Evolutionary conservation across 2,329 filamentous ascomycete species (phyloP), one percentile per base, ranked within the genome.

Genomic region (Colletotrichum sp.): DNA sequence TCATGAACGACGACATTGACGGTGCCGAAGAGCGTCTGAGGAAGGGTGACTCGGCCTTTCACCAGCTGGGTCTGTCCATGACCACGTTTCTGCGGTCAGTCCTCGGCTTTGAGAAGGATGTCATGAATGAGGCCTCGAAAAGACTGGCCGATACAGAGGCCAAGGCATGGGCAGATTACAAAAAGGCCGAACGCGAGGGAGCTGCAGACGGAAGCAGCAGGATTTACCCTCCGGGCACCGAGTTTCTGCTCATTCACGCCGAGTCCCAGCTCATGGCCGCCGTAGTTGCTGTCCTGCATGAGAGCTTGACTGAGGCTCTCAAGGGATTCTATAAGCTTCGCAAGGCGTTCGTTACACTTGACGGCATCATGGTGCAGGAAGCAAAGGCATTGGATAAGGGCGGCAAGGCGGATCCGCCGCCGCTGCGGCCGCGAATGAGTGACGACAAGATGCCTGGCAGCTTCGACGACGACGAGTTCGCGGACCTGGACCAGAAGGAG

Each of bases 291-390:
- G 95, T 99, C 18, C 87, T 99, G 80, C 98, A 98, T 79, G 97
- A 99, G 87, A 98, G 95, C 82, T 86, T 99, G 80, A 96, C 96
- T 0, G 97, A 99, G 83, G 95, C 93, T 18, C 91, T 99, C 83
- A 95, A 94, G 85, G 95, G 95, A 8, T 99, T 99, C 81, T 98
- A 98, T 82, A 98, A 97, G 85, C 86, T 99, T 79, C 90, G 96
- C 77, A 98, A 98, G 83, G 96, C 96, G 0, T 99, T 95, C 81
- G 87, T 95, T 52, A 94, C 95, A 0, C 88, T 99, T 5, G 94
- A 98, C 80, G 90, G 89, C 12, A 95, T 99, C 71, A 89, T 96
- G 81, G 90, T 94, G 76, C 91, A 93, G 39, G 96, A 98, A 85
- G 90, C 90, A 28, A 92, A 90, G 76, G 82, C 82, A 0, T 71